Conservation (phyloP, 108 stramenopile genomes). For the Nannochloropsis oceanica region DNA sequence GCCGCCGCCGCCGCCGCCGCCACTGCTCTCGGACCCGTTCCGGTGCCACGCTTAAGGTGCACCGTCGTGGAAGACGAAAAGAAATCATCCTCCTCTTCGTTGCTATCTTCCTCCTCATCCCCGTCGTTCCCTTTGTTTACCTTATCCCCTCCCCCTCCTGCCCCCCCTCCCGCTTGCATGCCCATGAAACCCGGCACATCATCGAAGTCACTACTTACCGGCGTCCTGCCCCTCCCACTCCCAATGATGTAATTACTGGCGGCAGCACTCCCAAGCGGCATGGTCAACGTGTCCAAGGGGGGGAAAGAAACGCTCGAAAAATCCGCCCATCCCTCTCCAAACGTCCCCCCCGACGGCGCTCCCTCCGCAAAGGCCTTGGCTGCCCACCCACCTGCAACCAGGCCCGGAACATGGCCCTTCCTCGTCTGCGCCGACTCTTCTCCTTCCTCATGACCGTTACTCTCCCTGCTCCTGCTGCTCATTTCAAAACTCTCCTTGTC, state of each 20-base stretch:
- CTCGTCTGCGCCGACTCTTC: not conserved
- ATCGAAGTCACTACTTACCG: not conserved
- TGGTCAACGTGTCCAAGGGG: not conserved
- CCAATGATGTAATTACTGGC: not conserved
- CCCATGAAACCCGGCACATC: not conserved
- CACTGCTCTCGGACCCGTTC: not conserved
- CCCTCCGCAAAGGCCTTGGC: not conserved
- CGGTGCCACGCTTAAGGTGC: not conserved
- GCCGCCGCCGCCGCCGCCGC: not conserved
- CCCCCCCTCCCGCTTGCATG: not conserved
- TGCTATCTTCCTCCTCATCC: not conserved
- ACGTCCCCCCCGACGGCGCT: not conserved
- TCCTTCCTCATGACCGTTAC: not conserved
- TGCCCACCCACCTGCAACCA: not conserved
- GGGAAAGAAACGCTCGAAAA: not conserved
- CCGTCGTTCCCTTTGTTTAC: not conserved
- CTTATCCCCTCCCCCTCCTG: not conserved
- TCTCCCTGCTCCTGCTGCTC: not conserved
- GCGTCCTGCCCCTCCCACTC: not conserved
- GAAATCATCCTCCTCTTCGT: not conserved
- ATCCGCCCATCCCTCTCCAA: not conserved
- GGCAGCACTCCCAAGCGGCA: not conserved
- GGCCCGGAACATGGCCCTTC: not conserved
- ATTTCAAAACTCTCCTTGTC: not conserved
- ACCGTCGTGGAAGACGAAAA: not conserved